A percentile compares a stretch with the other conserved stretches of the same genome.
Evolutionary conservation across 2,329 filamentous ascomycete genomes (phyloP).

Genomic region (Aureobasidium sp.): DNA sequence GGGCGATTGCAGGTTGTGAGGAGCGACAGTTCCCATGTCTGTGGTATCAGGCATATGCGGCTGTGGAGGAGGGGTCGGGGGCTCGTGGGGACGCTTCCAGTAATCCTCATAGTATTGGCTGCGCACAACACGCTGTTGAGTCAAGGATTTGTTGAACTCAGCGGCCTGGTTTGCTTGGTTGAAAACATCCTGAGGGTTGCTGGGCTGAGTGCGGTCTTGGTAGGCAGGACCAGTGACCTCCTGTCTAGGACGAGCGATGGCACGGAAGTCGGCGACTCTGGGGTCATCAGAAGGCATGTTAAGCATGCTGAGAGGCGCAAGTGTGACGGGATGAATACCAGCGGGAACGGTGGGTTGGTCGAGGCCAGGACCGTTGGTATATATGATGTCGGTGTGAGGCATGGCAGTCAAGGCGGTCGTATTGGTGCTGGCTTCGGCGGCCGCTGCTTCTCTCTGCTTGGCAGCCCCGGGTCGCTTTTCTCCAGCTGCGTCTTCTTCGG

Average conservation of each 20-base stretch:
- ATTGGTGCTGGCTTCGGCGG: constrained; percentile 51
- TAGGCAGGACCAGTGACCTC: constrained; percentile 83
- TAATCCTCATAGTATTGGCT: constrained; percentile 70
- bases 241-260: constrained; percentile 76
- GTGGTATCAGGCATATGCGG: constrained; percentile 31
- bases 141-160: constrained; percentile 81
- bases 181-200: constrained; percentile 67
- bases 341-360: constrained; percentile 34
- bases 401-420: constrained; percentile 49
- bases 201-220: constrained; percentile 73
- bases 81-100: constrained; percentile 77
- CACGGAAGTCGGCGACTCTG: constrained; percentile 71
- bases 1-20: constrained; percentile 40
- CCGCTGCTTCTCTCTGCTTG: constrained; percentile 75
- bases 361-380: constrained; percentile 49
- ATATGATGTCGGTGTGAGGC: constrained; percentile 78
- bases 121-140: constrained; percentile 69
- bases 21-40: constrained; percentile 31
- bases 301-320: constrained; percentile 74
- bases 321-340: constrained; percentile 61
- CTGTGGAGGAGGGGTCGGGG: constrained; percentile 47
- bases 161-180: constrained; percentile 81
- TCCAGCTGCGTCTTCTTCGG: constrained; percentile 87
- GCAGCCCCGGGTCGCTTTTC: constrained; percentile 91
- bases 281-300: constrained; percentile 72